Percentiles rank a stretch among this genome's conserved stretches.
These are phyloP conservation scores for Solanum sparsipilum DNA, from an alignment of 257 asterid genomes.

Conservation along the genomic window DNA sequence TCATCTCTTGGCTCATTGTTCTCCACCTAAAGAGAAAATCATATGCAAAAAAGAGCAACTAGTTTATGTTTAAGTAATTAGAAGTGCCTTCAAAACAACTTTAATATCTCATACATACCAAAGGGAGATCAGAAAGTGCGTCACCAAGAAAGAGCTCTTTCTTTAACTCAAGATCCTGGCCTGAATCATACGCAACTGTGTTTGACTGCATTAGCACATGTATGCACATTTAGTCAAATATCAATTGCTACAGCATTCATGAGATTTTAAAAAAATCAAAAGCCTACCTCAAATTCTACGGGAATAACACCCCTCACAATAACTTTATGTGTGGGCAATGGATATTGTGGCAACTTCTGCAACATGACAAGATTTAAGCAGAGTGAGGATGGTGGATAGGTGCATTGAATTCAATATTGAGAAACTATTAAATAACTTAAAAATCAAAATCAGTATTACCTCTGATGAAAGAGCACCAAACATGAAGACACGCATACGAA, in stretches of 20 bases:
- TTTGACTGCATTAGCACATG: constrained; percentile 11
- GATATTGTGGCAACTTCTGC: constrained; percentile 37
- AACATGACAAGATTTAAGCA: background rate
- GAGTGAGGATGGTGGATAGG: background rate
- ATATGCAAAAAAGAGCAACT: background rate
- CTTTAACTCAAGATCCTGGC: background rate
- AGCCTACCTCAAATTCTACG: constrained; percentile 26
- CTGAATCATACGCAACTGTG: constrained; percentile 17
- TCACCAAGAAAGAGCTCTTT: constrained; percentile 24
- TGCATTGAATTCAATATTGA: background rate
- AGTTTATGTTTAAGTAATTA: background rate
- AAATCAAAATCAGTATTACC: constrained; percentile 1
- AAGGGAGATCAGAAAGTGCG: constrained; percentile 33
- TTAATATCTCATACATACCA: constrained; percentile 7
- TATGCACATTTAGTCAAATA: background rate
- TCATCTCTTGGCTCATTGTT: constrained; percentile 24
- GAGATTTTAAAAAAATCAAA: background rate
- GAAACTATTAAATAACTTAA: background rate
- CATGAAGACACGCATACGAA: constrained; percentile 40
- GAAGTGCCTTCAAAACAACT: background rate
- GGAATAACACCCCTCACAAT: constrained; percentile 33
- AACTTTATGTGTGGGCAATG: constrained; percentile 34
- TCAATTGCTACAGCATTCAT: background rate
- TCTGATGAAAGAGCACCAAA: constrained; percentile 33
- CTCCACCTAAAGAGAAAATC: constrained; percentile 21